phyloP scores from a whole-genome alignment of 2,329 filamentous ascomycete genomes.

The Lasiodiplodia gonubiensis region DNA sequence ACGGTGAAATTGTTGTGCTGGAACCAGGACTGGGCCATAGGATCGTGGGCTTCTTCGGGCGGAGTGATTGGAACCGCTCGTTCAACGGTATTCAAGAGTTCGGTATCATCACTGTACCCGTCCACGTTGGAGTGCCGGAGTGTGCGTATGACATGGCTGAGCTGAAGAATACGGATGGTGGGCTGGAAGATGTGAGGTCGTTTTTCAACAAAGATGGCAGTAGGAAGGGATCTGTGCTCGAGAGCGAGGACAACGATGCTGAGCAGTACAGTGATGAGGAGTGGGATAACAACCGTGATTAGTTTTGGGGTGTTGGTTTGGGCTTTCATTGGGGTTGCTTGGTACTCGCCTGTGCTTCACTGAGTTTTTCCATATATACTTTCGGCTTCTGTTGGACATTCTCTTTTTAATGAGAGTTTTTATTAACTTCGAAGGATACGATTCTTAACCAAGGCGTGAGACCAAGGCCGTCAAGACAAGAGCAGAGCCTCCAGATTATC shows the following conservation, averaged over 20 bases:
- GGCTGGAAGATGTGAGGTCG: neutral
- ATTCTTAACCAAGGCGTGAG: no score
- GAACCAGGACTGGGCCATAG: slow-evolving; percentile 44
- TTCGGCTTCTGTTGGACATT: no score
- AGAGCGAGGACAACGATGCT: neutral
- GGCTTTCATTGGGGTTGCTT: no score
- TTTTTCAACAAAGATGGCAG: neutral
- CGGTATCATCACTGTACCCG: slow-evolving; percentile 56
- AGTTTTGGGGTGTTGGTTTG: neutral
- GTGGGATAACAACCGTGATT: neutral
- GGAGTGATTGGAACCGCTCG: slow-evolving; percentile 38
- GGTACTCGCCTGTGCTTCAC: no score
- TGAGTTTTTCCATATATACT: no score
- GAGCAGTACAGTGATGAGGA: neutral
- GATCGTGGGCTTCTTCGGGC: slow-evolving; percentile 56
- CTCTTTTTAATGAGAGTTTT: no score
- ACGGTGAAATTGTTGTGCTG: slow-evolving; percentile 34
- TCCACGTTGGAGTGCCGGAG: slow-evolving; percentile 48
- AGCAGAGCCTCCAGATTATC: no score
- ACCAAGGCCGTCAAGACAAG: no score
- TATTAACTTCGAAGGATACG: no score
- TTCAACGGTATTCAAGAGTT: slow-evolving; percentile 46
- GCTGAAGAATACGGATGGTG: slow-evolving; percentile 44
- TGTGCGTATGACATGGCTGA: slow-evolving; percentile 51
- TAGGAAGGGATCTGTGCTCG: neutral